Evolutionary conservation across 306 rosid genomes (phyloP).

Genomic region (Cucurbita ficifolia): DNA sequence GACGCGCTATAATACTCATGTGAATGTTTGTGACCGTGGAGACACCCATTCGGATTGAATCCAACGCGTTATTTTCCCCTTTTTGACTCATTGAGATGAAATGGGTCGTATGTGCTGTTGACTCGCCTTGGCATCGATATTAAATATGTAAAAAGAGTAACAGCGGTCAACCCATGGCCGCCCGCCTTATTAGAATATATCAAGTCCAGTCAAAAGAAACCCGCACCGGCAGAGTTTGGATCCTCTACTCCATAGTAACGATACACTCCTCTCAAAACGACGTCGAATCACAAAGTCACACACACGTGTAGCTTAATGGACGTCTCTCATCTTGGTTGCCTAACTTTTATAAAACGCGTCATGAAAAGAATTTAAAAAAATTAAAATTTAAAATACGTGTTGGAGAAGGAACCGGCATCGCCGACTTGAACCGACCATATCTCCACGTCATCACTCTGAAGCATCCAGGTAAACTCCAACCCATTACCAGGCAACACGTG

Average conservation of each 20-base stretch:
- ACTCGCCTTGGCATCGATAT: not conserved
- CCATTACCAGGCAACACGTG: conserved; percentile 29
- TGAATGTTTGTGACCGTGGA: not conserved
- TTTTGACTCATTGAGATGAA: not conserved
- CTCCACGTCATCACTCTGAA: conserved; percentile 30
- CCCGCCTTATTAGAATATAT: not conserved
- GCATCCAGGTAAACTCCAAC: conserved; percentile 5
- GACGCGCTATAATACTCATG: not conserved
- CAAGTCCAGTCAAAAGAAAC: not conserved
- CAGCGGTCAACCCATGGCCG: not conserved
- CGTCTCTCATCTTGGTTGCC: not conserved
- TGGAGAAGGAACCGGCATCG: conserved; percentile 25
- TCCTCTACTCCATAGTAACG: not conserved
- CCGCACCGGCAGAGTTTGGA: not conserved
- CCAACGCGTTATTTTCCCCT: not conserved
- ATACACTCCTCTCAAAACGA: not conserved
- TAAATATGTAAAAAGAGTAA: not conserved
- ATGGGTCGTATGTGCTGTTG: not conserved
- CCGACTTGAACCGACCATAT: conserved; percentile 45
- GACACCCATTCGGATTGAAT: not conserved
- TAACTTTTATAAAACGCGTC: not conserved
- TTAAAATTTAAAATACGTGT: conserved; percentile 9
- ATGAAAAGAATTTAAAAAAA: not conserved
- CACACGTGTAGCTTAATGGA: not conserved
- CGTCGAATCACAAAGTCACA: not conserved